Conservation (phyloP, 768 basidiomycete genomes). For the Suillus variegatus region DNA sequence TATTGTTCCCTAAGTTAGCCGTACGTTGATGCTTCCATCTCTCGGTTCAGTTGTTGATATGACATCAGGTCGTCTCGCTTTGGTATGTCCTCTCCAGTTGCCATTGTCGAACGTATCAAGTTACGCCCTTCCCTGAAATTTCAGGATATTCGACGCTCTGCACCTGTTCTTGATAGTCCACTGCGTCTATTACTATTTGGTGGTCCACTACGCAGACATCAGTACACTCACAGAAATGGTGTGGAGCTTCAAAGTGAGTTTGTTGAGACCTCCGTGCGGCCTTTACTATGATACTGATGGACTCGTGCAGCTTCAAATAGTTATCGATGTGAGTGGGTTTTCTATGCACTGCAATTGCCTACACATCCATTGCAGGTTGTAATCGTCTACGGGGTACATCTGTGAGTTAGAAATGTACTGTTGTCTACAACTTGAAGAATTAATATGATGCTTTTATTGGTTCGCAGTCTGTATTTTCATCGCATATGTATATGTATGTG, state of each 20-base stretch:
- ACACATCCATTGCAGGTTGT: background rate
- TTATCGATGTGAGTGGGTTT: background rate
- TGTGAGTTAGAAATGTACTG: background rate
- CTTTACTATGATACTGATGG: background rate
- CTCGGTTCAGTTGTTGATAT: background rate
- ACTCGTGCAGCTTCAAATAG: background rate
- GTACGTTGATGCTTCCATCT: background rate
- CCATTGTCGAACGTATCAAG: background rate
- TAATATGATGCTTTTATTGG: too few species aligned
- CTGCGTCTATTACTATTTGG: background rate
- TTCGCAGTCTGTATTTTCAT: background rate
- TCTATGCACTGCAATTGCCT: background rate
- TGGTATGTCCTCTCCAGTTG: background rate
- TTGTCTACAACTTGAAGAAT: background rate
- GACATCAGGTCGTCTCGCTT: background rate
- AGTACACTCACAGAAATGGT: background rate
- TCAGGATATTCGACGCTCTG: background rate
- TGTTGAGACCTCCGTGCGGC: background rate
- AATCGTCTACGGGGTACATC: background rate
- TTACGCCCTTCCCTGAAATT: background rate
- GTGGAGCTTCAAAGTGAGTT: conserved; percentile 1
- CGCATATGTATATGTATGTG: background rate
- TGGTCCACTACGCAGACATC: background rate
- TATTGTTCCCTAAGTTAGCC: background rate
- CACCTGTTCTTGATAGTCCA: background rate